Base-by-base conservation (phyloP, 108 stramenopile species). In the Pelagomonas calceolata region DNA sequence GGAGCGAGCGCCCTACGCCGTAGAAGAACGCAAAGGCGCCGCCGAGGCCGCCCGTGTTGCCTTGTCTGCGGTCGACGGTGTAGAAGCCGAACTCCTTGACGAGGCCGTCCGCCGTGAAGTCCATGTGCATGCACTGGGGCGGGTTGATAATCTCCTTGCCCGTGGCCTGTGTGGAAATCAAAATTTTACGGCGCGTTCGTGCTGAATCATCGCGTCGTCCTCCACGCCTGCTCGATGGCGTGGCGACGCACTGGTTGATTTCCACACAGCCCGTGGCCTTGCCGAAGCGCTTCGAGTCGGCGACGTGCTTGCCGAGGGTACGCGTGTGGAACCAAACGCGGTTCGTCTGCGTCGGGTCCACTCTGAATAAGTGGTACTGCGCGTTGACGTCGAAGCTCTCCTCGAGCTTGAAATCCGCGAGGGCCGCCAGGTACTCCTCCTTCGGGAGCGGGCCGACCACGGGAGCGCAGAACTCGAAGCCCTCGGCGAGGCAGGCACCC, bases 41-140 rank as follows among this genome's bases (percentile, higher is more conserved):
- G 30, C 90, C 88, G 44, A 90, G 70, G 26, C 90, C 90, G 46
- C 88, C 88, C 45, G 90, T 90, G 80, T 90, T 88, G 30, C 90
- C 90, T 64, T 82, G 80, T 26, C 85, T 74, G 32, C 87, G 82
- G 85, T 88, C 90, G 32, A 82, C 80, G 9, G 83, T 83, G 72
- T 90, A 88, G 29, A 87, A 83, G 21, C 85, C 85, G 68, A 84
- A 82, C 68, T 90, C 85, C 72, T 79, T 82, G 33, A 88, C 79
- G 60, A 81, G 74, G 35, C 86, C 87, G 26, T 85, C 79, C 34
- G 78, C 82, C 63, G 80, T 74, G 70, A 84, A 84, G 36, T 80
- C 78, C 63, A 82, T 74, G 36, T 78, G 81, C 73, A 75, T 87
- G 29, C 32, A 34, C 69, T 75, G 74, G 31, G 74, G 74, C 31